These are phyloP conservation scores for Starmerella lactis-condensi DNA, from an alignment of 805 yeast species.

Conservation along the genomic window DNA sequence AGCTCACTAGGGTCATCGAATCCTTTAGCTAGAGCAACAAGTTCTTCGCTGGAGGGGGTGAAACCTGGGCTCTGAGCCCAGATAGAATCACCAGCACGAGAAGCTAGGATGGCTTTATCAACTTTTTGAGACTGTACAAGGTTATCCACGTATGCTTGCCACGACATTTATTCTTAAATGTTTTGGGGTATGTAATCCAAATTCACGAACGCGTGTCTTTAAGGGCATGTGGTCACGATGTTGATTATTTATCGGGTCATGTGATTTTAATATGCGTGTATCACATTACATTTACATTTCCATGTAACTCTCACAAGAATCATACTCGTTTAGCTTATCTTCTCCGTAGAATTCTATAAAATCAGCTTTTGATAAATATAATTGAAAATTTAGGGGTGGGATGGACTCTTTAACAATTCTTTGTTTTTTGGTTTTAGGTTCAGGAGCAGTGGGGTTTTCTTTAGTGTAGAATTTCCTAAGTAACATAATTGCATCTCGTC, in stretches of 20 bases:
- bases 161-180: slow-evolving; percentile 14
- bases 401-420: slow-evolving; percentile 31
- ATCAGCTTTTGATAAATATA: slow-evolving; percentile 33
- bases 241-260: too few species aligned
- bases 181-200: too few species aligned
- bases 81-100: slow-evolving; percentile 81
- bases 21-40: slow-evolving; percentile 55
- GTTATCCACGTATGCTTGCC: slow-evolving; percentile 84
- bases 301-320: slow-evolving; percentile 4
- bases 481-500: slow-evolving; percentile 68
- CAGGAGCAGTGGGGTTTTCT: slow-evolving; percentile 75
- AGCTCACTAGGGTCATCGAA: slow-evolving; percentile 60
- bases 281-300: too few species aligned
- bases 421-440: slow-evolving; percentile 51
- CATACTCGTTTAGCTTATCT: slow-evolving; percentile 19
- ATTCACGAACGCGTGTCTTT: too few species aligned
- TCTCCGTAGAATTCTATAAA: slow-evolving; percentile 36
- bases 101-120: slow-evolving; percentile 82
- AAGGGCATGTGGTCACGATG: too few species aligned
- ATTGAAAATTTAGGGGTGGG: slow-evolving; percentile 38
- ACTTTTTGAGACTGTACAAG: slow-evolving; percentile 70
- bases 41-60: slow-evolving; percentile 47
- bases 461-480: slow-evolving; percentile 67
- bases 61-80: slow-evolving; percentile 79
- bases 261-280: too few species aligned